Evolutionary conservation across 805 yeast species (phyloP), one percentile per base, ranked within the genome.

Genomic region (Cephaloascus albidus): DNA sequence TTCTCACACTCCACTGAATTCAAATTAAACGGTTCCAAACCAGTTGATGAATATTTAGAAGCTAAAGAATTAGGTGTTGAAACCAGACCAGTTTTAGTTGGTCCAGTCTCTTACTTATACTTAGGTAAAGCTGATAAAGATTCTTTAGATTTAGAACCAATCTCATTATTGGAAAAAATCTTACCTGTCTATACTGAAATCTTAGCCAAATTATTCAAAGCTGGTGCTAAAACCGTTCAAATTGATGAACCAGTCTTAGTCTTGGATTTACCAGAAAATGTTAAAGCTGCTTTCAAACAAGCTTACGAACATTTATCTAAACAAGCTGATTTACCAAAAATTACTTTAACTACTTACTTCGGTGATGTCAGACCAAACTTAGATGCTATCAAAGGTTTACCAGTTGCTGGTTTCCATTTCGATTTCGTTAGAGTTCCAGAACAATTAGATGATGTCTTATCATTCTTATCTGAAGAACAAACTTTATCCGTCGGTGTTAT

Each of bases 81-180:
- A 72, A 93, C 98, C 63, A 87, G 97, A 78, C 98, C 98, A 42
- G 98, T 93, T 44, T 57, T 93, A 42, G 75, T 93, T 46, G 98
- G 98, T 70, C 98, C 98, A 49, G 87, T 93, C 51, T 89, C 97
- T 47, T 93, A 76, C 84, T 74, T 93, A 53, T 78, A 67, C 77
- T 78, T 93, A 61, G 98, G 98, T 77, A 93, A 93, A 81, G 84
- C 97, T 56, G 97, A 93, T 76, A 90, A 89, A 74, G 97, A 89
- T 72, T 87, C 96, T 48, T 74, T 85, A 52, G 97, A 88, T 65
- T 76, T 90, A 62, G 93, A 86, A 65, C 97, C 97, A 69, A 81
- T 93, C 62, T 68, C 90, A 47, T 76, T 93, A 45, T 78, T 93
- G 59, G 84, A 81, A 63, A 86, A 90, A 77, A 63, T 93, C 56